Evolutionary conservation across 352 stramenopile genomes (phyloP).

Genomic region (Aphanomyces cochlioides): DNA sequence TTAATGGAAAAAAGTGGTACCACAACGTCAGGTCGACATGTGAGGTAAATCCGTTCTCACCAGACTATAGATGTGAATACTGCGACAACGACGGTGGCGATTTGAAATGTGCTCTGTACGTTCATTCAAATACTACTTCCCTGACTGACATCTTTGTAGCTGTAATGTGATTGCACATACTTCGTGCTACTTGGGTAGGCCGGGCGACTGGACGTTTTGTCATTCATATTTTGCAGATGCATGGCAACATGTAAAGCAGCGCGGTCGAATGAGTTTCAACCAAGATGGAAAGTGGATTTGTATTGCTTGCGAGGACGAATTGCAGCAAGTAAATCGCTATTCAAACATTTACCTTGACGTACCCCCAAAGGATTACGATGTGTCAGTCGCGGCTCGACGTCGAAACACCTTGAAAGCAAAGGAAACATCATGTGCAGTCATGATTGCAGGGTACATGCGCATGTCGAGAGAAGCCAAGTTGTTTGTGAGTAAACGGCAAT

Average conservation of each 20-base stretch:
- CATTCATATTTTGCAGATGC: constrained; percentile 35
- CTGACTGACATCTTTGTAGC: constrained; percentile 1
- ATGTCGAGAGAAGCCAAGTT: constrained; percentile 57
- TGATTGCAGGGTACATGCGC: constrained; percentile 58
- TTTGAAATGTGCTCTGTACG: constrained; percentile 53
- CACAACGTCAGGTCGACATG: constrained; percentile 22
- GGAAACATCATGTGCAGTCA: constrained; percentile 47
- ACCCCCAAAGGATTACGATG: constrained; percentile 51
- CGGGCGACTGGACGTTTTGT: neutral
- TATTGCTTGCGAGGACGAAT: constrained; percentile 35
- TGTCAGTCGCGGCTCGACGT: constrained; percentile 40
- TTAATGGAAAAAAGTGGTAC: neutral
- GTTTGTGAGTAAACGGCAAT: constrained; percentile 58
- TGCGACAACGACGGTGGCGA: constrained; percentile 57
- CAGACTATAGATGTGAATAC: constrained; percentile 49
- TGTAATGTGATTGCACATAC: constrained; percentile 62
- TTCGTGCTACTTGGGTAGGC: constrained; percentile 44
- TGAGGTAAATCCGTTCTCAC: neutral
- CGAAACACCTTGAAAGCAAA: constrained; percentile 45
- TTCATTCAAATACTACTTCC: neutral
- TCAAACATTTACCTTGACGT: neutral
- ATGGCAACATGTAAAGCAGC: constrained; percentile 10
- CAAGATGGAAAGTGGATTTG: constrained; percentile 18
- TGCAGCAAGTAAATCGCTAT: constrained; percentile 44
- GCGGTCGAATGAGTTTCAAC: constrained; percentile 15